Evolutionary conservation across 352 stramenopile species (phyloP), one percentile per base, ranked within the genome.

Genomic region (Pythium vanterpoolii): DNA sequence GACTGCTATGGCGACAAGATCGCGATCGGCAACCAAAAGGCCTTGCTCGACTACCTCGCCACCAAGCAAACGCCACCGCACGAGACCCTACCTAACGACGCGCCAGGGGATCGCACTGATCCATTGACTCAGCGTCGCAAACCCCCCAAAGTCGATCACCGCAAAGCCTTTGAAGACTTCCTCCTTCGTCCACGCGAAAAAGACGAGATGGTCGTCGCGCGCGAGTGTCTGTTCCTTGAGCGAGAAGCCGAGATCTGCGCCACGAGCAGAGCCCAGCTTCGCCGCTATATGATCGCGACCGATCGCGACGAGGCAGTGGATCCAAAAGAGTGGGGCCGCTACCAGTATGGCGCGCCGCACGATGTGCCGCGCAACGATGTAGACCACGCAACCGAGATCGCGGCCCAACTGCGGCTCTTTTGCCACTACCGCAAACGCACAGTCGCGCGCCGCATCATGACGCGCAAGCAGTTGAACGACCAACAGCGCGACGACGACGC

Each of bases 231-330:
- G 9, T 86, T 86, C 42, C 71, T 90, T n/a, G 76, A 83, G 34
- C 69, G 79, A 36, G 72, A 88, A 55, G 64, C 74, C 19, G 57
- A 71, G 11, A 74, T 88, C 30, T 76, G 76, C n/a, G 69, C 86
- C 39, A 83, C 75, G 4, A 83, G 68, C 60, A 83, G 75, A 48
- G 58, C 51, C 34, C 81, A 89, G 56, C 48, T 90, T 36, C 77
- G 67, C 13, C 83, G 83, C 54, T 90, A 82, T 61, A 90, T 90
- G 81, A 52, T 90, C 23, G 78, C 77, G 21, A 88, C 78, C 1
- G 79, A 90, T 36, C 50, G 71, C 47, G 72, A 83, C 44, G 68
- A 84, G 26, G 53, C 61, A 5, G 79, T 80, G 16, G 81, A 90
- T 57, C 64, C 70, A 0, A 86, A 81, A 47, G 81, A 90, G 40